These are phyloP conservation scores for Zea luxurians DNA, from an alignment of 176 grass and related monocot species.

Conservation along the genomic window DNA sequence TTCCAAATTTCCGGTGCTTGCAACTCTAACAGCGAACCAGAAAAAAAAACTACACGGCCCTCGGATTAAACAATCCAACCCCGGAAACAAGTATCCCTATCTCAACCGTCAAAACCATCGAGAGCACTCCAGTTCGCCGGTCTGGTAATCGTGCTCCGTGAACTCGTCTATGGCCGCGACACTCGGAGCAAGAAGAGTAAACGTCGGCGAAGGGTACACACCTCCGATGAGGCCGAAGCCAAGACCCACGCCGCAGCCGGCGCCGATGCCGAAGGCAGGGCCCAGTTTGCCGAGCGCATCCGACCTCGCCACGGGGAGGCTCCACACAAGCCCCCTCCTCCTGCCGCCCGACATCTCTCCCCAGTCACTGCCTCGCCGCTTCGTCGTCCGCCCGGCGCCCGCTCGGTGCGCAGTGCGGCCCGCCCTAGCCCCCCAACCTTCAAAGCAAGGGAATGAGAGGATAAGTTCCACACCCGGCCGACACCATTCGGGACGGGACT, in stretches of 20 bases:
- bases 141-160: background rate
- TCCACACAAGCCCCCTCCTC: constrained; percentile 53
- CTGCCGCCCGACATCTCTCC: constrained; percentile 46
- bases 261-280: constrained; percentile 69
- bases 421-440: background rate
- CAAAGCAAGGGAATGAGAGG: background rate
- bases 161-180: background rate
- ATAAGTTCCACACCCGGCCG: background rate
- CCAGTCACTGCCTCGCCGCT: background rate
- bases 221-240: constrained; percentile 82
- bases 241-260: constrained; percentile 80
- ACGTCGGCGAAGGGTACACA: constrained; percentile 24
- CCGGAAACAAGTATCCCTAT: background rate
- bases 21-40: background rate
- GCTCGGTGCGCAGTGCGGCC: background rate
- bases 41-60: background rate
- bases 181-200: background rate
- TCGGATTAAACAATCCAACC: background rate
- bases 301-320: constrained; percentile 57
- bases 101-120: background rate
- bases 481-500: constrained; percentile 11
- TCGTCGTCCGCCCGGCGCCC: background rate
- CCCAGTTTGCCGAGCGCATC: constrained; percentile 76
- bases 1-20: background rate
- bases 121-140: background rate